A percentile compares a stretch with the other conserved stretches of the same genome.
Evolutionary conservation across 2,329 filamentous ascomycete species (phyloP).

Genomic region (Fusarium tjaetaba): DNA sequence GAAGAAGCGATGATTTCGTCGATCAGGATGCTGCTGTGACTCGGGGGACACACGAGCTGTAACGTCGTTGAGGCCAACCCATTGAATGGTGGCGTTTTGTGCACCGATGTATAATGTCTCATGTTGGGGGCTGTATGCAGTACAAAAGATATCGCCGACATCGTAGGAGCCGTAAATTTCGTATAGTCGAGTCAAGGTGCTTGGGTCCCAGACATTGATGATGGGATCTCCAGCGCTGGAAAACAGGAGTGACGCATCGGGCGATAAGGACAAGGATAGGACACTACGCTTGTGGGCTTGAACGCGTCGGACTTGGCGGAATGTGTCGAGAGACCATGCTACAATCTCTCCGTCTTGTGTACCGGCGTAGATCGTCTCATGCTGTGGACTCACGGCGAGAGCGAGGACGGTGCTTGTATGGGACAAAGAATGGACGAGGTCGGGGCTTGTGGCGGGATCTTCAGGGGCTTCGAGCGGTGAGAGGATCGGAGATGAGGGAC

Average conservation of each 20-base stretch:
- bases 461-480: slow-evolving; percentile 40
- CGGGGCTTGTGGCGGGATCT: slow-evolving; percentile 56
- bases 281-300: slow-evolving; percentile 94
- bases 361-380: slow-evolving; percentile 87
- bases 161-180: slow-evolving; percentile 95
- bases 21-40: slow-evolving; percentile 76
- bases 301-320: slow-evolving; percentile 79
- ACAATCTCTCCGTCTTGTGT: slow-evolving; percentile 94
- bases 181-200: slow-evolving; percentile 78
- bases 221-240: slow-evolving; percentile 94
- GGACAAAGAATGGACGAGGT: slow-evolving; percentile 77
- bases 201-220: slow-evolving; percentile 91
- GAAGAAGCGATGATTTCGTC: slow-evolving; percentile 88
- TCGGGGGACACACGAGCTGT: slow-evolving; percentile 67
- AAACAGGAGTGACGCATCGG: slow-evolving; percentile 80
- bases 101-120: slow-evolving; percentile 90
- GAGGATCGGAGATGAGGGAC: slow-evolving; percentile 37
- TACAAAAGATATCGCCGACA: slow-evolving; percentile 93
- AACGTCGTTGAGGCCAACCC: slow-evolving; percentile 79
- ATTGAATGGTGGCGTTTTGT: slow-evolving; percentile 95
- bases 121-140: slow-evolving; percentile 83
- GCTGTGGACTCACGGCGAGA: slow-evolving; percentile 79
- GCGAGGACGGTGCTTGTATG: slow-evolving; percentile 84
- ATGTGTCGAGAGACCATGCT: slow-evolving; percentile 89
- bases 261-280: slow-evolving; percentile 82